Evolutionary conservation across 345 rosid genomes (phyloP).

Genomic region (Jatropha curcas): DNA sequence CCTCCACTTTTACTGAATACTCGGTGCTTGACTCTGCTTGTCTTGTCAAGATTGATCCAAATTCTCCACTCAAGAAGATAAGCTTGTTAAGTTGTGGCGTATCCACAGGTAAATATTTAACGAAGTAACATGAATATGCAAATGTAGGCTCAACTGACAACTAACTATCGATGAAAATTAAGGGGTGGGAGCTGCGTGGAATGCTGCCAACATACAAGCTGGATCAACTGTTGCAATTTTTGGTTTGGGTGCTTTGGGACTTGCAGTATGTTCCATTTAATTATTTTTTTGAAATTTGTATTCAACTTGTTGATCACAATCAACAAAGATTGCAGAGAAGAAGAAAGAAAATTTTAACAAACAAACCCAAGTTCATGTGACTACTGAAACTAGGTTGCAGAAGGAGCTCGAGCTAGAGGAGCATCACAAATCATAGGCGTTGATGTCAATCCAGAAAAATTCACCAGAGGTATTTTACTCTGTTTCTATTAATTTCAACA

Average conservation of each 20-base stretch:
- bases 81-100: constrained; percentile 68
- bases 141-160: neutral
- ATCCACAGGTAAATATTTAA: constrained; percentile 50
- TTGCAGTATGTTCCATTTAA: constrained; percentile 29
- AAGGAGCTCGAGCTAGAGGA: constrained; percentile 37
- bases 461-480: constrained; percentile 39
- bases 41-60: constrained; percentile 48
- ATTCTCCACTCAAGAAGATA: constrained; percentile 55
- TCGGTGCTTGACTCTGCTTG: constrained; percentile 63
- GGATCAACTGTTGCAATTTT: constrained; percentile 54
- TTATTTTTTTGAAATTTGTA: neutral
- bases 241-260: constrained; percentile 47
- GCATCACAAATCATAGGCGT: constrained; percentile 50
- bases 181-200: constrained; percentile 85
- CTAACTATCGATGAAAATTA: neutral
- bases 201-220: constrained; percentile 51
- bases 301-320: too few species aligned
- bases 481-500: neutral
- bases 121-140: neutral
- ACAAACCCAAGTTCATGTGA: neutral
- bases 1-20: constrained; percentile 70
- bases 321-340: neutral
- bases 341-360: too few species aligned
- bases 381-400: constrained; percentile 24
- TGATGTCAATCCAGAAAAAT: constrained; percentile 36